Conservation (phyloP, 2,329 filamentous ascomycete genomes). For the Neonectria coccinea region DNA sequence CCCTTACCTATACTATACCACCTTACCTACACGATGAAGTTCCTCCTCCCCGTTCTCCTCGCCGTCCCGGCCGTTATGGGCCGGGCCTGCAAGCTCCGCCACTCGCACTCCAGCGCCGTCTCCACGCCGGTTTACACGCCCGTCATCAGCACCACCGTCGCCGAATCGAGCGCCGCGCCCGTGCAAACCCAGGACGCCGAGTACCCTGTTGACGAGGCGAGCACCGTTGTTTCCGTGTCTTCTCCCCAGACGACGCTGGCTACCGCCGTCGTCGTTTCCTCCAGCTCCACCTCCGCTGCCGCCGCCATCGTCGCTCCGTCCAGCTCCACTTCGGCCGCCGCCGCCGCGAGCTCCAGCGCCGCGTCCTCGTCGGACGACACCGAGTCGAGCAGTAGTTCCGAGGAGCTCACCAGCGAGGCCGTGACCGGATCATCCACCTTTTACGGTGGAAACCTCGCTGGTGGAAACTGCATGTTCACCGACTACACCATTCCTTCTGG, state of each 20-base stretch:
- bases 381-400: slow-evolving; percentile 1
- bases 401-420: slow-evolving; percentile 23
- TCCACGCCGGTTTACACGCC: slow-evolving; percentile 18
- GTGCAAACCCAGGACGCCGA: slow-evolving; percentile 10
- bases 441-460: slow-evolving; percentile 67
- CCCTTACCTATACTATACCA: not conserved
- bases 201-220: slow-evolving; percentile 18
- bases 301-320: slow-evolving; percentile 1
- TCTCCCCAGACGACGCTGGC: slow-evolving; percentile 31
- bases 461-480: slow-evolving; percentile 73
- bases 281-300: slow-evolving; percentile 13
- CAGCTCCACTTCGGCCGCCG: slow-evolving; percentile 12
- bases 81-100: slow-evolving; percentile 38
- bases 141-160: slow-evolving; percentile 22
- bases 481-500: slow-evolving; percentile 70
- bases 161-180: slow-evolving; percentile 18
- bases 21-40: slow-evolving; percentile 42
- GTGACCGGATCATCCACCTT: slow-evolving; percentile 54
- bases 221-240: slow-evolving; percentile 2
- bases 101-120: slow-evolving; percentile 22
- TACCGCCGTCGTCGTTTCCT: slow-evolving; percentile 22
- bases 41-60: slow-evolving; percentile 40
- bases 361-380: not conserved
- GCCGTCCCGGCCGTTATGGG: slow-evolving; percentile 45
- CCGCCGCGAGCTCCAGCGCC: slow-evolving; percentile 9